Evolutionary conservation across 495 filamentous ascomycete species (phyloP), one percentile per base, ranked within the genome.

Genomic region (Aspergillus mulundensis): DNA sequence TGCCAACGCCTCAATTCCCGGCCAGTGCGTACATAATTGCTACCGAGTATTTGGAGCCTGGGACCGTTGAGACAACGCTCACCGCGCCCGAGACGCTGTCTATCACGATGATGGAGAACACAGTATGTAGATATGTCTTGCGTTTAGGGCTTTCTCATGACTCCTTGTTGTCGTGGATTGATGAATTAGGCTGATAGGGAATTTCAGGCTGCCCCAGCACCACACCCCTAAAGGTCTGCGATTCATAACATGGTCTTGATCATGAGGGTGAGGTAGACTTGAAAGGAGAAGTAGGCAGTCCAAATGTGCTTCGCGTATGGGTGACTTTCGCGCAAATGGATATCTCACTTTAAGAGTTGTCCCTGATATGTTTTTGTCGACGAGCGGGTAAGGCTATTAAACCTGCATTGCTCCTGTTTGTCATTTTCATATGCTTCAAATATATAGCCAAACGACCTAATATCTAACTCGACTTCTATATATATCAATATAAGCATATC

Each of bases 11-110:
- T 21, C 72, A 83, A 53, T 84, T 79, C 61, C 84, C 87, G 20
- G 84, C 86, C 3, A 87, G 82, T 50, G 70, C 77, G 5, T 84
- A 84, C 41, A 66, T 65, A 0, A 75, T 88, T 45, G 87, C 84
- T 10, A 81, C 68, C 19, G 80, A 81, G 1, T 82, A 72, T 56
- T 65, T 89, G 53, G 72, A 79, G 23, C 69, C 63, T 14, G 77
- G 86, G 42, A 83, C 72, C 19, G 70, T 84, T 40, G 61, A 77
- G 41, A 86, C 80, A 5, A 91, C 88, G 1, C 59, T 84, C n/a
- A 87, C 83, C 25, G 72, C 80, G 58, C 69, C 72, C 53, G 62
- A 78, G 47, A 87, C 86, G 7, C 85, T 77, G 63, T 78, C 72
- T 18, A 70, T 80, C 15, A 59, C 66, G 25, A 84, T 77, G 62